Evolutionary conservation across 2,329 filamentous ascomycete species (phyloP), one percentile per base, ranked within the genome.

Genomic region (Camillea tinctor): DNA sequence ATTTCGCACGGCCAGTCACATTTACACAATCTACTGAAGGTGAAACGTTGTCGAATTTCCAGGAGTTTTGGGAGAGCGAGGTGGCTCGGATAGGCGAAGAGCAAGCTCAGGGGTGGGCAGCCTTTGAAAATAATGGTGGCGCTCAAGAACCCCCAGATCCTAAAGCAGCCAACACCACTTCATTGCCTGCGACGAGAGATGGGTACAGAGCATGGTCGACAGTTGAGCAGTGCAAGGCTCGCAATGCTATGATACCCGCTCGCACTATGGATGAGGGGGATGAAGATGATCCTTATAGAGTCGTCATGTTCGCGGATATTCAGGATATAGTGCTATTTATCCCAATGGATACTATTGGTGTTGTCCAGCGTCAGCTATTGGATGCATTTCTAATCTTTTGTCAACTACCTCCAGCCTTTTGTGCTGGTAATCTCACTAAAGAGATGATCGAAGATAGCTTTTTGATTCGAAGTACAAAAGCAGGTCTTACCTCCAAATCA

Each of bases 51-150:
- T 70, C 71, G 57, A 61, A 63, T 0, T 90, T 97, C 62, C 79
- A 84, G 53, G 82, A 88, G 2, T 97, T 95, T 64, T 98, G 95
- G 95, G 92, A 97, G 60, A 91, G 87, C 59, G 94, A 97, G 70
- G 81, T 86, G 0, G 80, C 90, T 0, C 85, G 94, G 5, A 83
- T 97, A 57, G 94, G 94, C 9, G 94, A 98, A 67, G 69, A 76
- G 0, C 80, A 79, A 1, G 88, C 92, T 2, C 79, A 81, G 62
- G 92, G 93, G 0, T 97, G 93, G 93, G 72, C 69, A 1, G 69
- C 77, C n/a, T 87, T 81, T 65, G 74, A 77, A 15, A 69, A 73
- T n/a, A 69, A 67, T 17, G 71, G 60, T 1, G 75, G 70, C 15
- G 60, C 72, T 59, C 72, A 71, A 17, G 79, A 82, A 30, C 70